Evolutionary conservation across 1,284 basidiomycete species (phyloP), one percentile per base, ranked within the genome.

Genomic region (Trametes versicolor): DNA sequence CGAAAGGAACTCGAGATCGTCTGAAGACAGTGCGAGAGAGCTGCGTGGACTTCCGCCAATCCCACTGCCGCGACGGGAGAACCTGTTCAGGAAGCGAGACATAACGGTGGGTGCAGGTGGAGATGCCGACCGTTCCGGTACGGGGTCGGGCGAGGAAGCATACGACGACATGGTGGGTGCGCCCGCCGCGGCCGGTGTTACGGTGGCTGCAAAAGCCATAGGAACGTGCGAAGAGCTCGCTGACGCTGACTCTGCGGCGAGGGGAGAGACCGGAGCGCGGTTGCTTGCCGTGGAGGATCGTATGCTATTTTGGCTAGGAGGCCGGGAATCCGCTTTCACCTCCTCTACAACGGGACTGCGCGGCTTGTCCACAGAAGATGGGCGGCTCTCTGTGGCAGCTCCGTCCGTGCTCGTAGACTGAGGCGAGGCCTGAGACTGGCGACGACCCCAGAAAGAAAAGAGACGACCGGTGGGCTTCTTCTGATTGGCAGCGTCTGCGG

Each of bases 1-100:
- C 12, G 87, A 84, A n/a, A 93, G 80, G 70, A 90, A 92, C 69
- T 92, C 89, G 27, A 93, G 78, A 73, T 93, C 91, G 64, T 91
- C 86, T 2, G 85, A 81, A 8, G 91, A 91, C 23, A 93, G 80
- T 4, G 88, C 84, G 48, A 93, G 74, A 12, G 88, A 85, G 53
- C 78, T 81, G 45, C 82, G 80, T 9, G 82, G 75, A 56, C 76
- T 78, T 4, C 79, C 68, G n/a, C 80, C 70, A 7, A 66, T 39
- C 7, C 81, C 69, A 58, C 78, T 82, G 25, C 71, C 67, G 4
- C 78, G 68, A 17, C 87, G 84, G 34, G 89, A 88, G 74, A 93
- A 92, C 41, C 89, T 85, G 58, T 82, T 85, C 51, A 92, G 78
- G 70, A 93, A 92, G 6, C 91, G 85, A 23, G 91, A 91, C 47